Evolutionary conservation across 23 red algal genomes (phyloP).

Genomic region (Gracilaria domingensis): DNA sequence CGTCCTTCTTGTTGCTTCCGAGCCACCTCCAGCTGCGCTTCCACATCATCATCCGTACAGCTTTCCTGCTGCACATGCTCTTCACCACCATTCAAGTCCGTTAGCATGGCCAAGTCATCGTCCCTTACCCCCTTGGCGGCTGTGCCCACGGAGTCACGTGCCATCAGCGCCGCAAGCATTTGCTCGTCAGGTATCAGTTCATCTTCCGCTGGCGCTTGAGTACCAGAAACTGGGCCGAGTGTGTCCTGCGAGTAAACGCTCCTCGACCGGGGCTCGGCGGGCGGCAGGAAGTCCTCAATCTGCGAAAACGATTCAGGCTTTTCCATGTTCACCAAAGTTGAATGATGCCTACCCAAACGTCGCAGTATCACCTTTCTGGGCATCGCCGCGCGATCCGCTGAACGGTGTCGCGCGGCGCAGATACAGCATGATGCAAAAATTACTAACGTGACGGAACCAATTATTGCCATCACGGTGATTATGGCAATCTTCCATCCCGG

Average conservation of each 20-base stretch:
- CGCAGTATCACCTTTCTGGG: background rate
- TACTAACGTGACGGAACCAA: background rate
- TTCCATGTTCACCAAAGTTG: background rate
- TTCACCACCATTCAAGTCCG: background rate
- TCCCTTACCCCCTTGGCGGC: background rate
- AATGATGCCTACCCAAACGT: background rate
- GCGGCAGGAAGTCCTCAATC: conserved; percentile 3
- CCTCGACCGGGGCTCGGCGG: background rate
- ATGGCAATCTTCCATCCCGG: conserved; percentile 46
- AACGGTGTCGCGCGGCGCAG: conserved; percentile 14
- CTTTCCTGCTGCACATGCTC: background rate
- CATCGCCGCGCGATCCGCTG: background rate
- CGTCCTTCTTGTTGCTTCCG: background rate
- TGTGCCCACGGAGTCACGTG: background rate
- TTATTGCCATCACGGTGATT: conserved; percentile 11
- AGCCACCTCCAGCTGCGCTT: background rate
- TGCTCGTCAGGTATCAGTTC: conserved; percentile 17
- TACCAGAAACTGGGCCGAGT: conserved; percentile 5
- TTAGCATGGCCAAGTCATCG: background rate
- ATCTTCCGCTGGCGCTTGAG: background rate
- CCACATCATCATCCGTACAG: background rate
- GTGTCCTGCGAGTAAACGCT: conserved; percentile 43
- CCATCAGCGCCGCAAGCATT: conserved; percentile 38
- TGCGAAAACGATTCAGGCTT: conserved; percentile 16
- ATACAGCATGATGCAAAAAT: conserved; percentile 8